Percentiles rank a stretch among this genome's conserved stretches.
Evolutionary conservation across 768 basidiomycete species (phyloP).

Genomic region (Boletus rubropictus): DNA sequence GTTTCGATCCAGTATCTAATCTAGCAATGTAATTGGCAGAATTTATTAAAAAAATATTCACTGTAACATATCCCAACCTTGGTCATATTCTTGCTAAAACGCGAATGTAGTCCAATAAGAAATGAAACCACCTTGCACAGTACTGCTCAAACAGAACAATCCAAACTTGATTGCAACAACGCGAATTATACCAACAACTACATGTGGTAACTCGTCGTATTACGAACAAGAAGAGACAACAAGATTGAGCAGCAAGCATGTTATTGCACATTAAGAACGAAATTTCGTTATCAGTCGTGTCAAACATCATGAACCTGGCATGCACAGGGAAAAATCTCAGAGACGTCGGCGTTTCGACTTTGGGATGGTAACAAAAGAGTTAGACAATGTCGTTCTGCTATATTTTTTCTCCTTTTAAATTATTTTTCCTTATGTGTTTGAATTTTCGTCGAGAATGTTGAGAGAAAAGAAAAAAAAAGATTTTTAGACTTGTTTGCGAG

Average conservation of each 20-base stretch:
- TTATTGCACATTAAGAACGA: slow-evolving; percentile 3
- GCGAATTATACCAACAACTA: slow-evolving; percentile 21
- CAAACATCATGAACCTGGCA: slow-evolving; percentile 25
- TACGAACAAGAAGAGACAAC: not conserved
- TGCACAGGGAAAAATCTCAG: slow-evolving; percentile 7
- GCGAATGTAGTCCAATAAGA: no score
- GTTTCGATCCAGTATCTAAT: no score
- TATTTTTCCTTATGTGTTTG: not conserved
- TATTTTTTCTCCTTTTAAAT: not conserved
- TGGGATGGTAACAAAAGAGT: not conserved
- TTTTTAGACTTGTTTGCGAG: slow-evolving; percentile 34
- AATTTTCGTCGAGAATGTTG: slow-evolving; percentile 1
- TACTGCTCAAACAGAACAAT: slow-evolving; percentile 54
- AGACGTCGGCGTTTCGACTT: not conserved
- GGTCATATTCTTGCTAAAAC: no score
- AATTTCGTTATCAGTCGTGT: slow-evolving; percentile 12
- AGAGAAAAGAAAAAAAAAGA: not conserved
- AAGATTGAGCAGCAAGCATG: slow-evolving; percentile 10
- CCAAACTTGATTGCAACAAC: slow-evolving; percentile 9
- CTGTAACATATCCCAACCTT: no score
- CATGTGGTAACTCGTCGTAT: slow-evolving; percentile 12
- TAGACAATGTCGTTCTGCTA: slow-evolving; percentile 1
- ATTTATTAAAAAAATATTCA: no score
- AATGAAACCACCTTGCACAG: slow-evolving; percentile 63
- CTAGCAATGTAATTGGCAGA: no score